Conservation (phyloP, 2,329 filamentous ascomycete species). For the Cryphonectria japonica region DNA sequence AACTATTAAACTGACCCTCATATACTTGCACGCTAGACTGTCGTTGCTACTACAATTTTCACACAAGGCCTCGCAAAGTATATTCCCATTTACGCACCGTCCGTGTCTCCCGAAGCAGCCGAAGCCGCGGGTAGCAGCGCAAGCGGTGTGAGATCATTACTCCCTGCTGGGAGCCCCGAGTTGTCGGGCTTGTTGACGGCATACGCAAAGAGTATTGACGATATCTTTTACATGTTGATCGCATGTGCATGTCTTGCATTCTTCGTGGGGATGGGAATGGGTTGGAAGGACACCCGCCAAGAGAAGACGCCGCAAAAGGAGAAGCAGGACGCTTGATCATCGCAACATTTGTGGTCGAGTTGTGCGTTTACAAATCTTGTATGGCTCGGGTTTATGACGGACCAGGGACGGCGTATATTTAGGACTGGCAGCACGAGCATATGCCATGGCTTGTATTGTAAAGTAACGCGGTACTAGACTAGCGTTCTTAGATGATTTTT, state of each 20-base stretch:
- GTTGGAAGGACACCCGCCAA: background rate
- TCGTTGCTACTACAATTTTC: conserved; percentile 10
- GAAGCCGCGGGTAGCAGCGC: conserved; percentile 7
- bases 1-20: background rate
- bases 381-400: background rate
- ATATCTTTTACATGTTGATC: conserved; percentile 14
- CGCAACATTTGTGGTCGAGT: background rate
- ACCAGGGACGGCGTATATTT: background rate
- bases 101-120: conserved; percentile 12
- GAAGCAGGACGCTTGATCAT: background rate
- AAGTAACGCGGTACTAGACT: background rate
- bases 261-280: background rate
- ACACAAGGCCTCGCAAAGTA: background rate
- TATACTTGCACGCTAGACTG: background rate
- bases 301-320: background rate
- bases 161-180: conserved; percentile 10
- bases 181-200: conserved; percentile 11
- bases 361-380: background rate
- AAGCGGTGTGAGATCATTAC: conserved; percentile 1
- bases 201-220: conserved; percentile 20
- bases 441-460: background rate
- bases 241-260: background rate
- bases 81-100: conserved; percentile 9
- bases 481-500: background rate
- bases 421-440: background rate